Evolutionary conservation across 495 filamentous ascomycete species (phyloP), one percentile per base, ranked within the genome.

Genomic region (Penicillium herquei): DNA sequence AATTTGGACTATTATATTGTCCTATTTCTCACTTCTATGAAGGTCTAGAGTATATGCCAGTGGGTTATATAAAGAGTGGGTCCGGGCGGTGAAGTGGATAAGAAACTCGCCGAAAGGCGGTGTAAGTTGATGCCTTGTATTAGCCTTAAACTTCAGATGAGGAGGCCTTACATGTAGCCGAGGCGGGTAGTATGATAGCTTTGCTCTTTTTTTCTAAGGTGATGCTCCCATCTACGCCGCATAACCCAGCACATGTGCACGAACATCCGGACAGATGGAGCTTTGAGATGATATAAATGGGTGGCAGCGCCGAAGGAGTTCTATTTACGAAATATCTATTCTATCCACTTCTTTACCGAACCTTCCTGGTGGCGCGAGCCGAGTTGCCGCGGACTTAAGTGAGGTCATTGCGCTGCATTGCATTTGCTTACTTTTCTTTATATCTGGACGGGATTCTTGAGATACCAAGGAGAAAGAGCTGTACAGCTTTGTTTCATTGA

Each of bases 141-240:
- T 26, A 26, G 21, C 21, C 21, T 26, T 26, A 26, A 26, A 26
- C 21, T 26, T 26, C 4, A 26, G 21, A 26, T 26, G 21, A n/a
- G 21, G 21, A 26, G 21, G 21, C 21, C 21, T 26, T 26, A 4
- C 21, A 2, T 26, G 21, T 26, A 26, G 21, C 21, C 21, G 21
- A 26, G 21, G 21, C 21, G 21, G 21, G 21, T 26, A 26, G 21
- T 26, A 26, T 26, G 21, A 26, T 26, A 26, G 21, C 21, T 26
- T 21, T 49, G 8, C 34, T 47, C 44, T 54, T 58, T 57, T 52
- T 64, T 56, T 57, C 51, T 35, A 39, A 21, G 39, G 61, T 45
- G 60, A 76, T 70, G 62, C 70, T 74, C 64, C 51, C 44, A 57
- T 51, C 69, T 76, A 76, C 73, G 73, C 73, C 33, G 73, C 65